phyloP scores from a whole-genome alignment of 73 alveolate species.

The Effrenium voratum region DNA sequence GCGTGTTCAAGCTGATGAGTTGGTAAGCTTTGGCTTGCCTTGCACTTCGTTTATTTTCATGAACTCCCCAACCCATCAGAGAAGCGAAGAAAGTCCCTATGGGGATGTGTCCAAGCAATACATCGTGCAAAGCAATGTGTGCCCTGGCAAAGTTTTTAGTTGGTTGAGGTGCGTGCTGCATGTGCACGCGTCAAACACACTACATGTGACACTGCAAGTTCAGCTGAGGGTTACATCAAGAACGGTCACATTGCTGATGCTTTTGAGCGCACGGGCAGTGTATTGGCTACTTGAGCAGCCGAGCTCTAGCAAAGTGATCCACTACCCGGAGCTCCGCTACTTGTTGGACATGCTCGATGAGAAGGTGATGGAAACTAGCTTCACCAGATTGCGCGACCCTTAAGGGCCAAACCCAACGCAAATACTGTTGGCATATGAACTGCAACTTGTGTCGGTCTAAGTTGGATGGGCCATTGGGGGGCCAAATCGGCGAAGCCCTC shows the following conservation, averaged over 20 bases:
- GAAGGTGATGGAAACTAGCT: background rate
- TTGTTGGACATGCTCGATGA: background rate
- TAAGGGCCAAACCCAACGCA: too few relatives aligned
- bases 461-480: conserved; percentile 61
- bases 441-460: background rate
- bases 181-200: background rate
- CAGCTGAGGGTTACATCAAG: conserved; percentile 4
- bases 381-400: background rate
- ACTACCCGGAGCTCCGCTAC: background rate
- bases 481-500: background rate
- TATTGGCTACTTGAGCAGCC: conserved; percentile 31
- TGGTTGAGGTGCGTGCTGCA: background rate
- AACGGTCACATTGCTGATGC: background rate
- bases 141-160: background rate
- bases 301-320: background rate
- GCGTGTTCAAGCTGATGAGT: background rate
- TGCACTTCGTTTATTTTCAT: background rate
- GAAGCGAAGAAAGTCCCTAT: background rate
- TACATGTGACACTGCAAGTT: background rate
- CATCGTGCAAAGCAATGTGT: background rate
- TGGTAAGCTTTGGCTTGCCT: background rate
- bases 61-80: background rate
- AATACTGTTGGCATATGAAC: background rate
- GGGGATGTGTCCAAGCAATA: background rate
- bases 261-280: background rate